phyloP scores from a whole-genome alignment of 2,329 filamentous ascomycete genomes.

The Paraphoma sp. region DNA sequence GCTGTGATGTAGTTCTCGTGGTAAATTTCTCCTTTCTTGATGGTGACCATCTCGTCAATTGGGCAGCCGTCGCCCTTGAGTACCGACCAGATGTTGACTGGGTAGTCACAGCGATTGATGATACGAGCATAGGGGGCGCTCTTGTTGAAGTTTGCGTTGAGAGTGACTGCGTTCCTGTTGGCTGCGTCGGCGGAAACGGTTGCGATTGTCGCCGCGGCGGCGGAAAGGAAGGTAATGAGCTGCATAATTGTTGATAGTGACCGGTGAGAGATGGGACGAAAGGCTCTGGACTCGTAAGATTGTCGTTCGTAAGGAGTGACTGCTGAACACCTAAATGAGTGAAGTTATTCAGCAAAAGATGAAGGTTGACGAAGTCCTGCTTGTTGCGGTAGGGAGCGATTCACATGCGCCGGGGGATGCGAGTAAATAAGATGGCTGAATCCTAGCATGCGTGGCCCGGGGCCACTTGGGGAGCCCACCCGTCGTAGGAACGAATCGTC shows the following conservation, averaged over 20 bases:
- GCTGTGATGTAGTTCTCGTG: conserved; percentile 36
- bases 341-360: conserved; percentile 51
- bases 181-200: conserved; percentile 4
- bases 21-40: conserved; percentile 40
- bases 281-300: conserved; percentile 27
- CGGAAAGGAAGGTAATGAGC: conserved; percentile 37
- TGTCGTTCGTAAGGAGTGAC: conserved; percentile 39
- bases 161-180: conserved; percentile 11
- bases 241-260: conserved; percentile 39
- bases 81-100: conserved; percentile 49
- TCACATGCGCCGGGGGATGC: conserved; percentile 38
- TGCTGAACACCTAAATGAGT: conserved; percentile 50
- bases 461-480: conserved; percentile 34
- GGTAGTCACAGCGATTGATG: conserved; percentile 47
- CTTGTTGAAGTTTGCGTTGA: conserved; percentile 22
- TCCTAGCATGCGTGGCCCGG: conserved; percentile 32
- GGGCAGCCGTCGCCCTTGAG: conserved; percentile 37
- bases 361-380: conserved; percentile 46
- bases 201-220: conserved; percentile 39
- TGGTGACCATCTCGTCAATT: conserved; percentile 21
- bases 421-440: conserved; percentile 46
- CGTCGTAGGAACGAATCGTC: conserved; percentile 43
- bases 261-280: conserved; percentile 13
- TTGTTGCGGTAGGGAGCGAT: conserved; percentile 39
- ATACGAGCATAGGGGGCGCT: conserved; percentile 33